Percentiles rank a stretch among this genome's conserved stretches.
Conservation (phyloP, 768 basidiomycete genomes). For the Leccinum uliginosum region DNA sequence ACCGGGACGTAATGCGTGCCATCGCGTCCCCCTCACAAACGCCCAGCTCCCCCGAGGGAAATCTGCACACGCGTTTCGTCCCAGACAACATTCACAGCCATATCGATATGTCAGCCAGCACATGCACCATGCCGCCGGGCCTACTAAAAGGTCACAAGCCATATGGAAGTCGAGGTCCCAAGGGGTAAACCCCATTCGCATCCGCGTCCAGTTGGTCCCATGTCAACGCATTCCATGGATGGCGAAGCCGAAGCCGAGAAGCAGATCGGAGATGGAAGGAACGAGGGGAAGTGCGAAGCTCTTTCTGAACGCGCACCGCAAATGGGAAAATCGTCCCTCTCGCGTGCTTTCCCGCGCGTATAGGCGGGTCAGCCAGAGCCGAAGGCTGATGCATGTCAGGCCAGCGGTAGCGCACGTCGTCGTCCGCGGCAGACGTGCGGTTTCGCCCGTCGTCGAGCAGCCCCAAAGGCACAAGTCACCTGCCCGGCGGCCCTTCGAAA, state of each 20-base stretch:
- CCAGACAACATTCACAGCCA: not conserved
- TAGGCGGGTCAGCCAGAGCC: not conserved
- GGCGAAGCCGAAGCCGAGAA: slow-evolving; percentile 20
- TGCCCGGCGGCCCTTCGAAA: not conserved
- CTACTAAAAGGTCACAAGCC: not conserved
- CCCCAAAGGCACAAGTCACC: not conserved
- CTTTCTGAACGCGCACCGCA: slow-evolving; percentile 6
- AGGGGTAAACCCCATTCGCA: not conserved
- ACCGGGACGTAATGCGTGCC: slow-evolving; percentile 11
- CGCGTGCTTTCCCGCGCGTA: not conserved
- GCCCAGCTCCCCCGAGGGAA: not conserved
- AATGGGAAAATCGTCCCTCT: slow-evolving; percentile 14
- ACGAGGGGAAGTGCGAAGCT: slow-evolving; percentile 10
- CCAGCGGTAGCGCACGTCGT: not conserved
- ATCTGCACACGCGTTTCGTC: not conserved
- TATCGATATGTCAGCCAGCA: not conserved
- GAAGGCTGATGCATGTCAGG: slow-evolving; percentile 2
- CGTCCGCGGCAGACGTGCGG: not conserved
- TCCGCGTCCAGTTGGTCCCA: slow-evolving; percentile 12
- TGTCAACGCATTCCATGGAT: slow-evolving; percentile 7
- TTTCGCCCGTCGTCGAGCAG: not conserved
- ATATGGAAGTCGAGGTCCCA: not conserved
- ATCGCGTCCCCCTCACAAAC: not conserved
- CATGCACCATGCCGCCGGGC: slow-evolving; percentile 5
- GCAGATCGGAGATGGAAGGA: slow-evolving; percentile 23